Base-by-base conservation (phyloP, 148 eudicot species). In the Chenopodium suecicum region DNA sequence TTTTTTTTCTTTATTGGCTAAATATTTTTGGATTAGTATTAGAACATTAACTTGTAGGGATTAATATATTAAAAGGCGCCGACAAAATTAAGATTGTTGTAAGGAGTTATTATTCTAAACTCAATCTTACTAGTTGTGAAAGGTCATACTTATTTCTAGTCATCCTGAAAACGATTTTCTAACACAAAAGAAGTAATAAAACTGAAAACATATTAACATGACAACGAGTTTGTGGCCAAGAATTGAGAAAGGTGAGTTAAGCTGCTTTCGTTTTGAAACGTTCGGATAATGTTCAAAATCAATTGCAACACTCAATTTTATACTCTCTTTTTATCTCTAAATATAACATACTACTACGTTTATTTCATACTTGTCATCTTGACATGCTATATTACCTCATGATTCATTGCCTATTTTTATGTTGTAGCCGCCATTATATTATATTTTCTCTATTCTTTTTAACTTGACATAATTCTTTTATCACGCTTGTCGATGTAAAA, bases 241-340 rank as follows among this genome's bases (percentile, higher is more conserved):
- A 56, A 12, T 14, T 12, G 62, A 13, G 62, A 56, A 56, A 56
- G 20, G 20, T 56, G 20, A 16, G 22, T 56, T 56, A 16, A 16
- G 62, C 19, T 56, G 17, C 19, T 56, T 56, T 12, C 6, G 22
- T 69, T 69, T 6, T 1, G 16, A 22, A 69, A 25, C 32, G 17
- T 10, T 4, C 4, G 46, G 46, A 69, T 69, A 69, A 69, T 69
- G n/a, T 74, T 50, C 32, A 74, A 74, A 74, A 74, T 20, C 63
- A 74, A 74, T 52, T 74, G 34, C 60, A 74, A 52, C 63, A 74
- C 64, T 74, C 63, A 74, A 74, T 29, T 27, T 41, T 6, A 16
- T 74, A 16, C 73, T 69, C 34, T 69, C 46, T 5, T 4, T 69
- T 34, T 34, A 12, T 29, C 44, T 37, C 44, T 6, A 34, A 34